These are phyloP conservation scores for Colletotrichum sansevieriae DNA, from an alignment of 2,329 filamentous ascomycete species.

Conservation along the genomic window DNA sequence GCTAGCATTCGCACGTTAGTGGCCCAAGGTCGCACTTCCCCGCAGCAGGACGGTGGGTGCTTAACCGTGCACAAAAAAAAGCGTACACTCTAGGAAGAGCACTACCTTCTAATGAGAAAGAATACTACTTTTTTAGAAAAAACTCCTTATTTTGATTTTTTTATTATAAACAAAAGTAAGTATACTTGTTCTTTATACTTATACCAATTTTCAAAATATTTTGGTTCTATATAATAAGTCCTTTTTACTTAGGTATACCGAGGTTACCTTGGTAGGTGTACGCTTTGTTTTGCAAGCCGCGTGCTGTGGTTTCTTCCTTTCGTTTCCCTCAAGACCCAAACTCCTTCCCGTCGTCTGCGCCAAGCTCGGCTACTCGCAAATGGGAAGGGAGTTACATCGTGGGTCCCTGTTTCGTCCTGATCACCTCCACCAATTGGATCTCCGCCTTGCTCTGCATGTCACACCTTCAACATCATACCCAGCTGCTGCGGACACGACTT, in stretches of 20 bases:
- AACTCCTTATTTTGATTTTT: too few relatives aligned
- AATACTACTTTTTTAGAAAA: too few relatives aligned
- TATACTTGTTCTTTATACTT: too few relatives aligned
- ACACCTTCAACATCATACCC: conserved; percentile 21
- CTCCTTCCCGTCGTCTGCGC: conserved; percentile 20
- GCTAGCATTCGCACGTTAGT: conserved; percentile 23
- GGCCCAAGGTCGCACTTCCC: conserved; percentile 40
- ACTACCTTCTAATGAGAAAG: too few relatives aligned
- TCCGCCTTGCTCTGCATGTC: conserved; percentile 4
- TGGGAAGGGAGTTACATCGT: conserved; percentile 22
- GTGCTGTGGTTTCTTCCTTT: conserved; percentile 11
- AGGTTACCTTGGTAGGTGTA: too few relatives aligned
- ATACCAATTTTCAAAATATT: too few relatives aligned
- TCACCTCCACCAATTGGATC: conserved; percentile 22
- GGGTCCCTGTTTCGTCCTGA: conserved; percentile 29
- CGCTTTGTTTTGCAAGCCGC: too few relatives aligned
- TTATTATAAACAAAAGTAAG: too few relatives aligned
- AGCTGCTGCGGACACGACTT: conserved; percentile 3
- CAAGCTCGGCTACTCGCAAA: conserved; percentile 32
- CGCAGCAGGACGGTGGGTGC: conserved; percentile 21
- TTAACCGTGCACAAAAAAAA: too few relatives aligned
- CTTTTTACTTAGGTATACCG: too few relatives aligned
- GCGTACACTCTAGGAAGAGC: too few relatives aligned
- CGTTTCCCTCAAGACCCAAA: background rate
- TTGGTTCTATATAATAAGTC: too few relatives aligned